phyloP scores from a whole-genome alignment of 73 alveolate species.

The Paramecium octaurelia region DNA sequence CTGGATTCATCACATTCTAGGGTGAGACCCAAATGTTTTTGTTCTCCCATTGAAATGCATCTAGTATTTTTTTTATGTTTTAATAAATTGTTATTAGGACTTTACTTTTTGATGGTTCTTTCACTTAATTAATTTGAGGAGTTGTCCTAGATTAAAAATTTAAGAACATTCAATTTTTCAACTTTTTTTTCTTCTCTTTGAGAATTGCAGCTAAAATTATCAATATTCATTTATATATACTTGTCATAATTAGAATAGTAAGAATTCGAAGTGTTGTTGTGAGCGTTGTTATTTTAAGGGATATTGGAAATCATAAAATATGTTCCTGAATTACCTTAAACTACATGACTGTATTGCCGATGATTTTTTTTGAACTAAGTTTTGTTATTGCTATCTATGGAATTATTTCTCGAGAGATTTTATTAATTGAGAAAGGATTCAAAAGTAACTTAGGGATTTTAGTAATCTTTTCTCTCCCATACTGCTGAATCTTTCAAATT shows the following conservation, averaged over 20 bases:
- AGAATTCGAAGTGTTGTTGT: background rate
- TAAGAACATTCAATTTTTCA: background rate
- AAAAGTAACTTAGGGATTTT: background rate
- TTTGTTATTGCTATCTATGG: background rate
- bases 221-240: background rate
- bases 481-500: slow-evolving; percentile 31
- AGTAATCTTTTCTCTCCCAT: slow-evolving; percentile 29
- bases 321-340: slow-evolving; percentile 15
- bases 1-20: slow-evolving; percentile 27
- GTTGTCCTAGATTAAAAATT: background rate
- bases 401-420: slow-evolving; percentile 11
- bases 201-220: background rate
- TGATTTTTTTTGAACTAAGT: background rate
- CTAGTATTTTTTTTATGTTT: slow-evolving; percentile 23
- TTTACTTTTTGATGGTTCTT: slow-evolving; percentile 12
- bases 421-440: slow-evolving; percentile 20
- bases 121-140: background rate
- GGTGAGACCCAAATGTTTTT: background rate
- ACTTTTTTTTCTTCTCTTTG: background rate
- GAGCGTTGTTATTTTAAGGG: background rate
- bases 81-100: background rate
- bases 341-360: background rate
- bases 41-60: slow-evolving; percentile 43
- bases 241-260: background rate
- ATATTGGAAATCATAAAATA: background rate